phyloP scores from a whole-genome alignment of 2,329 filamentous ascomycete genomes.

The Ambrosiella xylebori region DNA sequence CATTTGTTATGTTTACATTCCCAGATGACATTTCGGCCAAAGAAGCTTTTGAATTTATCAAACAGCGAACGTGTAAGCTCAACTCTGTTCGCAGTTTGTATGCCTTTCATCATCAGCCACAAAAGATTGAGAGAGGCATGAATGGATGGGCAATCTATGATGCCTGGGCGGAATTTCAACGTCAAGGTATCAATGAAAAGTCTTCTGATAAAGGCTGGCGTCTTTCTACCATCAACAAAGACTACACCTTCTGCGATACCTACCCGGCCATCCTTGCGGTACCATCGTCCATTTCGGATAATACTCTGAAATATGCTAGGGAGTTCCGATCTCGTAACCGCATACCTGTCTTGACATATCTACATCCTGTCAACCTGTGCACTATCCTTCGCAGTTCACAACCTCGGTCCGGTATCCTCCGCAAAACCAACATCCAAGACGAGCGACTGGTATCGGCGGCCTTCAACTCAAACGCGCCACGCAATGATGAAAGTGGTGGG shows the following conservation, averaged over 20 bases:
- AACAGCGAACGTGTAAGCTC: constrained; percentile 61
- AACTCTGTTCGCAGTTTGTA: constrained; percentile 77
- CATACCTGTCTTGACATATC: constrained; percentile 78
- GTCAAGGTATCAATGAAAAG: constrained; percentile 75
- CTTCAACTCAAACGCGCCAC: constrained; percentile 51
- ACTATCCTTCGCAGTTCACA: constrained; percentile 92
- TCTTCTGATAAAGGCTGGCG: constrained; percentile 69
- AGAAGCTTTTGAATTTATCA: constrained; percentile 78
- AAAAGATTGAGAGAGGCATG: constrained; percentile 52
- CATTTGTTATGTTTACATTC: constrained; percentile 84
- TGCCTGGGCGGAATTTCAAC: constrained; percentile 64
- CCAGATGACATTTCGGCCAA: constrained; percentile 53
- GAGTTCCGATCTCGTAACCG: constrained; percentile 76
- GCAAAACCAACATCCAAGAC: constrained; percentile 86
- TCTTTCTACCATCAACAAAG: constrained; percentile 72
- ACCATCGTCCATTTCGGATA: constrained; percentile 84
- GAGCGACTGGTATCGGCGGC: constrained; percentile 87
- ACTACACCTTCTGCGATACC: constrained; percentile 82
- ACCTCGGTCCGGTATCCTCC: constrained; percentile 68
- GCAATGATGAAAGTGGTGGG: constrained; percentile 19
- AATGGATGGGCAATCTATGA: constrained; percentile 79
- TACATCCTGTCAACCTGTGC: constrained; percentile 94
- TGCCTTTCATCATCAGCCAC: constrained; percentile 70
- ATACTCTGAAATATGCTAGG: constrained; percentile 82
- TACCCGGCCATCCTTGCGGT: constrained; percentile 78